Percentiles rank a stretch among this genome's conserved stretches.
Evolutionary conservation across 305 asterid species (phyloP).

Genomic region (Solanum chacoense): DNA sequence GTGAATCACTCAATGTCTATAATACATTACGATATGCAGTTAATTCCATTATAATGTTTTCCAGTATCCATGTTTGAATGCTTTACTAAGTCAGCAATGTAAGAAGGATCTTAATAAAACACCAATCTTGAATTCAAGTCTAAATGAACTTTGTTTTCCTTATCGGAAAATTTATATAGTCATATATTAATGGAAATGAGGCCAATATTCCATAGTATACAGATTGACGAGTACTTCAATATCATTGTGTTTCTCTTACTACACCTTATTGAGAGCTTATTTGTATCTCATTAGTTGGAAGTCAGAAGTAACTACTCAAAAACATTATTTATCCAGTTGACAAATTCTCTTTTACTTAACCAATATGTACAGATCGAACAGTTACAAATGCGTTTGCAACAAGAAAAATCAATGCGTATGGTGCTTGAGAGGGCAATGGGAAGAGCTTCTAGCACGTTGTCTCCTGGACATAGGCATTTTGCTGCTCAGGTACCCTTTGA

Average conservation of each 20-base stretch:
- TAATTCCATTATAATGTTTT: neutral
- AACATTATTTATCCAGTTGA: neutral
- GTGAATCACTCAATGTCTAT: neutral
- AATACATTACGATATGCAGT: neutral
- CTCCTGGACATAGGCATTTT: conserved; percentile 56
- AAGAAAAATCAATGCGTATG: conserved; percentile 47
- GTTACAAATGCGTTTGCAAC: conserved; percentile 38
- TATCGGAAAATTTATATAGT: neutral
- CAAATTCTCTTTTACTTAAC: neutral
- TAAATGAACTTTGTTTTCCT: neutral
- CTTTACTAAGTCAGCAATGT: neutral
- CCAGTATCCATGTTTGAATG: neutral
- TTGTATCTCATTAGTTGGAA: neutral
- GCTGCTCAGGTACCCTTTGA: conserved; percentile 32
- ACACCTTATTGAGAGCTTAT: neutral
- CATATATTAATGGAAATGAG: neutral
- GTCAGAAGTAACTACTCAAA: neutral
- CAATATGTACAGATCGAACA: conserved; percentile 33
- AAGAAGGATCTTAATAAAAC: neutral
- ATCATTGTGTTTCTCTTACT: neutral
- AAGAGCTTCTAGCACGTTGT: conserved; percentile 49
- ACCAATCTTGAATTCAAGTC: neutral
- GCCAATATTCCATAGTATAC: neutral
- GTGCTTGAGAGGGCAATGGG: conserved; percentile 62
- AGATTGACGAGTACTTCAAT: neutral